Percentiles rank a stretch among this genome's conserved stretches.
Evolutionary conservation across 192 early-diverging fungal genomes (phyloP).

Genomic region (Spizellomyces punctatus): DNA sequence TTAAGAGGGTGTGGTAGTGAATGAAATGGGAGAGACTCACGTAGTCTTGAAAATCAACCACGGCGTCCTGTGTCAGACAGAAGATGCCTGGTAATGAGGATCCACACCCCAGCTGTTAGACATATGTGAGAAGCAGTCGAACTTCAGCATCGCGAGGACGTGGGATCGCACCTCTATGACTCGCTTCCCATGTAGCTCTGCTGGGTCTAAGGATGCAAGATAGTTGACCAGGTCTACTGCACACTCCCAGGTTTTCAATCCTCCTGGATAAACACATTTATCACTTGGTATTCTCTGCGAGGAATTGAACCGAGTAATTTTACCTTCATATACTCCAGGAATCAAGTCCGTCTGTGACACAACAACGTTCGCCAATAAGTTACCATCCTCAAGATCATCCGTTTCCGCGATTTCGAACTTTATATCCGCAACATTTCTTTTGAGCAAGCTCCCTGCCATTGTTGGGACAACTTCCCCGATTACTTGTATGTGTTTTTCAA

Average conservation of each 20-base stretch:
- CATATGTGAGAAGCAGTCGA: constrained; percentile 12
- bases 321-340: constrained; percentile 87
- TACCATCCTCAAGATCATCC: constrained; percentile 52
- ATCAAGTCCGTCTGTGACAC: constrained; percentile 70
- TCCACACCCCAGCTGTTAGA: constrained; percentile 82
- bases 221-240: constrained; percentile 78
- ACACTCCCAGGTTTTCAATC: constrained; percentile 98
- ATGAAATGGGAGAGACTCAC: constrained; percentile 26
- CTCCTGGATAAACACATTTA: constrained; percentile 37
- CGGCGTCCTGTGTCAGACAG: constrained; percentile 54
- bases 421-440: constrained; percentile 60
- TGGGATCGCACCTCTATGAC: constrained; percentile 33
- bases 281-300: neutral
- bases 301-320: neutral
- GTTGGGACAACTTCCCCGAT: neutral
- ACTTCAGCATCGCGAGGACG: neutral
- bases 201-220: constrained; percentile 17
- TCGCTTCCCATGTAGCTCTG: constrained; percentile 17
- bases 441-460: constrained; percentile 16
- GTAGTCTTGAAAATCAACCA: constrained; percentile 90
- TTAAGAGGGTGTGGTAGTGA: neutral
- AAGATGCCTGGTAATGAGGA: constrained; percentile 84
- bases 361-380: constrained; percentile 9
- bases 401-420: constrained; percentile 81
- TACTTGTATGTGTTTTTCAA: neutral